phyloP scores from a whole-genome alignment of 768 basidiomycete genomes.

The Leccinum longicurvipes region DNA sequence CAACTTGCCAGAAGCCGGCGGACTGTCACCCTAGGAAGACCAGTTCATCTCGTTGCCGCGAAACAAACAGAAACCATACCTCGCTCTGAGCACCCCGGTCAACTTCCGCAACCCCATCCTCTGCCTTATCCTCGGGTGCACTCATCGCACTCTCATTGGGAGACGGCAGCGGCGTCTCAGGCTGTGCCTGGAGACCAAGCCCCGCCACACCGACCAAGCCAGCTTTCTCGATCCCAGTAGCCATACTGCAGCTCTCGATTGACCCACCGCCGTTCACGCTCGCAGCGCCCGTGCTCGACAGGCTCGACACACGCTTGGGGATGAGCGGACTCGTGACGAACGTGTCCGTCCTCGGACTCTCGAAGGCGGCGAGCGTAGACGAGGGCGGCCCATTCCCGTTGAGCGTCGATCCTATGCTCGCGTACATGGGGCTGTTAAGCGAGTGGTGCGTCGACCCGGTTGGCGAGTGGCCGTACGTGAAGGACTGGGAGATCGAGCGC shows the following conservation, averaged over 20 bases:
- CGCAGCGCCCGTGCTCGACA: conserved; percentile 23
- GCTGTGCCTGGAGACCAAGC: conserved; percentile 26
- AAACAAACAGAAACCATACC: conserved; percentile 38
- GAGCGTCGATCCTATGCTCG: conserved; percentile 30
- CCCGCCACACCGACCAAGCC: conserved; percentile 22
- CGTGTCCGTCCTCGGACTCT: conserved; percentile 29
- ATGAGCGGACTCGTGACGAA: conserved; percentile 14
- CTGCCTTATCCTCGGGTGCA: conserved; percentile 29
- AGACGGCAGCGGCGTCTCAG: conserved; percentile 55
- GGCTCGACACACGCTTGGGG: conserved; percentile 24
- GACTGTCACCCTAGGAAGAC: conserved; percentile 49
- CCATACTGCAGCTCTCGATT: conserved; percentile 14
- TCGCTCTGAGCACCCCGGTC: conserved; percentile 66
- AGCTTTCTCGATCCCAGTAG: conserved; percentile 20
- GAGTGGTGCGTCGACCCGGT: conserved; percentile 44
- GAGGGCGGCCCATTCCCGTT: conserved; percentile 20
- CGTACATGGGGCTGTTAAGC: conserved; percentile 37
- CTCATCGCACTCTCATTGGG: conserved; percentile 61
- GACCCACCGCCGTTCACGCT: conserved; percentile 27
- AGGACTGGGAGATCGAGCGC: conserved; percentile 30
- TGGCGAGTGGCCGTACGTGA: conserved; percentile 32
- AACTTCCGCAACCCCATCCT: conserved; percentile 34
- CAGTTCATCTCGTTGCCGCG: neutral
- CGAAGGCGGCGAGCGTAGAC: conserved; percentile 27
- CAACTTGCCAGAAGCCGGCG: conserved; percentile 31